Conservation (phyloP, 495 filamentous ascomycete species). For the Lepraria neglecta region DNA sequence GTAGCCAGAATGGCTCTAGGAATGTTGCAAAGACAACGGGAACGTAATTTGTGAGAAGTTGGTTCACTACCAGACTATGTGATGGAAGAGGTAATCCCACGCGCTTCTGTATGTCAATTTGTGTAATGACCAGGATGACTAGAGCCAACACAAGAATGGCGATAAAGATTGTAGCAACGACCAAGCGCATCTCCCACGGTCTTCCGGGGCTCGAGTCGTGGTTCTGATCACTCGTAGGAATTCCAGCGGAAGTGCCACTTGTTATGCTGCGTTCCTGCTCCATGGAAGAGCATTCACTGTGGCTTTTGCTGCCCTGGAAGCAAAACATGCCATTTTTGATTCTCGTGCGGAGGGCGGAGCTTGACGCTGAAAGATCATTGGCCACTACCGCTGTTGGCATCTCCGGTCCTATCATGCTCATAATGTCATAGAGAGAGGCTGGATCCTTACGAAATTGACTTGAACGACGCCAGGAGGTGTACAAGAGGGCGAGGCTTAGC, state of each 20-base stretch:
- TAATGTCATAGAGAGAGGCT: constrained; percentile 10
- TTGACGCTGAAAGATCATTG: too few species aligned
- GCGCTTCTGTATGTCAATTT: not conserved
- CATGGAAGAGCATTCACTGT: too few species aligned
- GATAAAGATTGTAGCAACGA: constrained; percentile 4
- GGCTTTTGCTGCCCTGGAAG: too few species aligned
- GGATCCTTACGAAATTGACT: constrained; percentile 27
- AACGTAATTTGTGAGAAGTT: constrained; percentile 41
- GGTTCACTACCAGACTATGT: constrained; percentile 31
- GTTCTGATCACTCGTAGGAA: too few species aligned
- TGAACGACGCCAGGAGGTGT: constrained; percentile 16
- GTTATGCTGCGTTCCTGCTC: too few species aligned
- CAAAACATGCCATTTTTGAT: too few species aligned
- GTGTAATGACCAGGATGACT: not conserved
- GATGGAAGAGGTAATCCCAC: constrained; percentile 35
- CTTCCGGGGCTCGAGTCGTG: not conserved
- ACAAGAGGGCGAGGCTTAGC: constrained; percentile 26
- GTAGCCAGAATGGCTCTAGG: constrained; percentile 42
- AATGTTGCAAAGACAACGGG: constrained; percentile 41
- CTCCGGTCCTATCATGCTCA: not conserved
- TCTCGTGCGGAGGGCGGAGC: too few species aligned
- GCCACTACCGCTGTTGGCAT: too few species aligned
- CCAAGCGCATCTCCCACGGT: constrained; percentile 11
- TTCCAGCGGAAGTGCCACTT: too few species aligned
- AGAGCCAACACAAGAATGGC: constrained; percentile 4